These are phyloP conservation scores for Taxawa tesnikishii DNA, from an alignment of 2,329 filamentous ascomycete genomes.

Conservation along the genomic window DNA sequence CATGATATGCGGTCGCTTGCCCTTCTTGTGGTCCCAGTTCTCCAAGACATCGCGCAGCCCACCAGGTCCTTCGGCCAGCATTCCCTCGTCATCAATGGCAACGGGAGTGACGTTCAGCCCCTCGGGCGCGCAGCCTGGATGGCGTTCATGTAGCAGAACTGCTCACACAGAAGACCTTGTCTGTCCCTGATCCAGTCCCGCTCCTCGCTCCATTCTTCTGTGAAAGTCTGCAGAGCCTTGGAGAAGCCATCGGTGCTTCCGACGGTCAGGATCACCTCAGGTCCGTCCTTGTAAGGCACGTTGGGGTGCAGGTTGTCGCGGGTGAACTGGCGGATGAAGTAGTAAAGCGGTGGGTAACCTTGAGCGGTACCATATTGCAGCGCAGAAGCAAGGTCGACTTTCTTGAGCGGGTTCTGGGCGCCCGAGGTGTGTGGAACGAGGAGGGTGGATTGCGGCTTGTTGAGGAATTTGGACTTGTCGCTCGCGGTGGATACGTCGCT, in stretches of 20 bases:
- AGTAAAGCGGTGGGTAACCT: slow-evolving; percentile 67
- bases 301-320: slow-evolving; percentile 67
- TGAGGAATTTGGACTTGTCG: slow-evolving; percentile 19
- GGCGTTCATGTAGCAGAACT: slow-evolving; percentile 70
- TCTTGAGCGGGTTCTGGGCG: slow-evolving; percentile 47
- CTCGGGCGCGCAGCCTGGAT: slow-evolving; percentile 54
- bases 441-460: slow-evolving; percentile 31
- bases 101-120: slow-evolving; percentile 65
- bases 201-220: slow-evolving; percentile 60
- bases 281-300: slow-evolving; percentile 63
- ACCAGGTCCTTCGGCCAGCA: slow-evolving; percentile 60
- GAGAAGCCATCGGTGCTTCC: slow-evolving; percentile 77
- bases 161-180: slow-evolving; percentile 69
- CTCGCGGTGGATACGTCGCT: slow-evolving; percentile 18
- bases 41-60: slow-evolving; percentile 66
- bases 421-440: slow-evolving; percentile 58
- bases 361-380: slow-evolving; percentile 78
- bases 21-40: slow-evolving; percentile 67
- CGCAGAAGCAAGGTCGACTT: slow-evolving; percentile 70
- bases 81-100: slow-evolving; percentile 65
- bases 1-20: slow-evolving; percentile 68
- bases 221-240: slow-evolving; percentile 66
- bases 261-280: slow-evolving; percentile 67
- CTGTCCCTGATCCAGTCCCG: slow-evolving; percentile 54
- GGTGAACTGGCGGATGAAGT: slow-evolving; percentile 69